Base-by-base conservation (phyloP, 805 yeast genomes). In the Wickerhamomyces xylosicus region DNA sequence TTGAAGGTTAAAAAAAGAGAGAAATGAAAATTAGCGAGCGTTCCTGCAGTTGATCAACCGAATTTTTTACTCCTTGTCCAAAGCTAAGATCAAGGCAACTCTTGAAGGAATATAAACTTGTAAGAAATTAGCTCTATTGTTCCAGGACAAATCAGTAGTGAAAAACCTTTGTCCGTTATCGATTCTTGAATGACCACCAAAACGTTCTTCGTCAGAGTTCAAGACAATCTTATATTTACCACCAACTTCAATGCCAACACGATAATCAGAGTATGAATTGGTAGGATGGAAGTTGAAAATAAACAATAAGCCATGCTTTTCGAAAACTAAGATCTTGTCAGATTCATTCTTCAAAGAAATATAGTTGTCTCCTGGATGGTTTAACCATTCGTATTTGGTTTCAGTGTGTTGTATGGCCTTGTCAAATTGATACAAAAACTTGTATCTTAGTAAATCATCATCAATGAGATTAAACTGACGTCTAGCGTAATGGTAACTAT, bases 401-500 rank as follows among this genome's bases (percentile, higher is more conserved):
- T 90, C 97, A 32, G 81, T 64, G 40, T 67, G 69, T 60, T 86
- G 95, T 85, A 92, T 77, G 13, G 83, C 87, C 35, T 72, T 64
- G 61, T 90, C 98, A 64, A 92, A 90, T n/a, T 67, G 66, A 59
- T 80, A 81, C 51, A 90, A 66, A 47, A 70, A 79, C 56, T 77
- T 75, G 64, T 90, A 90, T 45, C 95, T 72, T 51, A 92, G 66
- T 44, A 85, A 62, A 20, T 79, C 74, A 56, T 92, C 97, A 39
- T 81, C 79, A 29, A 81, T 74, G 49, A 90, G 70, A 53, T 86
- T 86, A 71, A 89, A 92, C 61, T 90, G 98, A 53, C 98, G 76
- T 56, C 97, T 75, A 2, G 97, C 96, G 54, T 92, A 90, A 62
- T 85, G 92, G 62, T 84, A 90, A 16, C 92, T 80, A 57, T 86